Percentiles rank a stretch among this genome's conserved stretches.
Evolutionary conservation across 2,329 filamentous ascomycete genomes (phyloP).

Genomic region (Triangularia setosa): DNA sequence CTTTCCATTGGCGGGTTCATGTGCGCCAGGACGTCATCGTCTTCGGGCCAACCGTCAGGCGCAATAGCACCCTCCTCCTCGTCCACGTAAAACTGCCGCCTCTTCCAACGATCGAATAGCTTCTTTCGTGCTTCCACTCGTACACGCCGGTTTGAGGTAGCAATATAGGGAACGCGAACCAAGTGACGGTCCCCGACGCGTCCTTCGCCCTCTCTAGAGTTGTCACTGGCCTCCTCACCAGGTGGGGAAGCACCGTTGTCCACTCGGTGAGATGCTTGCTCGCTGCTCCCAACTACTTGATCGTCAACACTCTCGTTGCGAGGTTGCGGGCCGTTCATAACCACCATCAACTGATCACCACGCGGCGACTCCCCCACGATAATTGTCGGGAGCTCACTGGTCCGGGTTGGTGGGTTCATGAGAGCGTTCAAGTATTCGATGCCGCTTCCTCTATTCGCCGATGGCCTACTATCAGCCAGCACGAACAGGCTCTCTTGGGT

Average conservation of each 20-base stretch:
- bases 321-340: constrained; percentile 21
- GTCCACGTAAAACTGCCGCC: constrained; percentile 77
- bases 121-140: constrained; percentile 43
- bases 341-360: constrained; percentile 23
- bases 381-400: constrained; percentile 42
- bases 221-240: constrained; percentile 1
- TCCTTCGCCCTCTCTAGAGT: background rate
- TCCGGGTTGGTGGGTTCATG: constrained; percentile 42
- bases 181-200: constrained; percentile 1
- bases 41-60: constrained; percentile 60
- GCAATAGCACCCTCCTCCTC: constrained; percentile 73
- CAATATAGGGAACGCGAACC: constrained; percentile 12
- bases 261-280: background rate
- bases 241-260: constrained; percentile 9
- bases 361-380: constrained; percentile 33
- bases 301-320: constrained; percentile 14
- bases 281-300: constrained; percentile 9
- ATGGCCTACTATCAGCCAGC: constrained; percentile 24
- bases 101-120: constrained; percentile 69
- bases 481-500: constrained; percentile 19
- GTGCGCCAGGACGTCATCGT: constrained; percentile 52
- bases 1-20: constrained; percentile 38
- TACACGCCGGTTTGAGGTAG: constrained; percentile 22
- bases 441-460: constrained; percentile 29
- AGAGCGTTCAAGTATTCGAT: constrained; percentile 42